Evolutionary conservation across 768 basidiomycete genomes (phyloP).

Genomic region (Leucocoprinus birnbaumii): DNA sequence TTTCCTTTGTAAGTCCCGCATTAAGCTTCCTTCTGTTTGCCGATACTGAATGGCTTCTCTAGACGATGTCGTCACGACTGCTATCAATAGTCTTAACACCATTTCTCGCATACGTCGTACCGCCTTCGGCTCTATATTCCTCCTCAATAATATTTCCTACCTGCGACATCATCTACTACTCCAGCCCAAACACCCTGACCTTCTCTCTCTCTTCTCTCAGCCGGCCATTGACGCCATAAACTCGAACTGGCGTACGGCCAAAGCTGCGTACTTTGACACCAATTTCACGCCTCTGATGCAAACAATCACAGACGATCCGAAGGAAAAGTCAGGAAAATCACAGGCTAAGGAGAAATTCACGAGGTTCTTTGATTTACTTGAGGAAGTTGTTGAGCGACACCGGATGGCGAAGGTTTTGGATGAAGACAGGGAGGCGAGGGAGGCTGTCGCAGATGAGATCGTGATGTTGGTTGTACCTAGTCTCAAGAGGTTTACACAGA

Average conservation of each 20-base stretch:
- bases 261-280: constrained; percentile 80
- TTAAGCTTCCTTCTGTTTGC: not conserved
- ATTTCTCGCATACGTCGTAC: constrained; percentile 62
- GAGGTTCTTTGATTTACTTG: constrained; percentile 76
- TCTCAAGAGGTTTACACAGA: constrained; percentile 71
- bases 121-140: constrained; percentile 70
- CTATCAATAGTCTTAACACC: constrained; percentile 55
- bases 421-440: constrained; percentile 62
- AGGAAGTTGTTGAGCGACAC: constrained; percentile 79
- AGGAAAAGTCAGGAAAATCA: constrained; percentile 51
- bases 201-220: constrained; percentile 54
- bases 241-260: constrained; percentile 75
- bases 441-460: constrained; percentile 66
- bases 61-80: constrained; percentile 78
- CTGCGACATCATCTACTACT: constrained; percentile 58
- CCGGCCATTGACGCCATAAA: constrained; percentile 61
- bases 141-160: constrained; percentile 78
- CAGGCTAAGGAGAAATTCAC: constrained; percentile 82
- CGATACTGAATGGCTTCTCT: not conserved
- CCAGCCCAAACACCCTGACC: constrained; percentile 42
- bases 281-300: constrained; percentile 82
- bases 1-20: constrained; percentile 56
- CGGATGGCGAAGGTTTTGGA: constrained; percentile 64
- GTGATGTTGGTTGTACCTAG: constrained; percentile 75
- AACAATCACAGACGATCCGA: constrained; percentile 59